Percentiles rank a stretch among this genome's conserved stretches.
Conservation (phyloP, 306 rosid genomes). For the Castanospermum australe region DNA sequence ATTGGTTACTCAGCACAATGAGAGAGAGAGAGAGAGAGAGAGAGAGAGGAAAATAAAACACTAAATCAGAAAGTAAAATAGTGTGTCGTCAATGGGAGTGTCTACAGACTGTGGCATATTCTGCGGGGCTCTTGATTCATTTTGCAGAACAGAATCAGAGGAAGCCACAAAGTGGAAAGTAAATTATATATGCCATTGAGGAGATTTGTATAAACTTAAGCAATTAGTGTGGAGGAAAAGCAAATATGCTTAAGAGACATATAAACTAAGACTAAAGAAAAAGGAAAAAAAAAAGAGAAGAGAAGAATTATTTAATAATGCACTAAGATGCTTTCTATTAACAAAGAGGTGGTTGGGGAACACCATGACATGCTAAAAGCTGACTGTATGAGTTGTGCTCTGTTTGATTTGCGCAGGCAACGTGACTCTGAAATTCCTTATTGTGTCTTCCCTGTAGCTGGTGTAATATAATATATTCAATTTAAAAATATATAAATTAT, state of each 20-base stretch:
- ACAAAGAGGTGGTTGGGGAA: conserved; percentile 37
- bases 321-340: conserved; percentile 19
- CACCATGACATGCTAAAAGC: conserved; percentile 38
- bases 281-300: neutral
- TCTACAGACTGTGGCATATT: neutral
- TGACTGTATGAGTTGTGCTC: conserved; percentile 16
- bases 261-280: neutral
- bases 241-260: neutral
- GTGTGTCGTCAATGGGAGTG: neutral
- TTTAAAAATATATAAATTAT: neutral
- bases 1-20: neutral
- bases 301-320: conserved; percentile 3
- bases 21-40: neutral
- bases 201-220: neutral
- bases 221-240: neutral
- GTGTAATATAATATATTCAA: too few species aligned
- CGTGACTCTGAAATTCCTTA: conserved; percentile 20
- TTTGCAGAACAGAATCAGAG: neutral
- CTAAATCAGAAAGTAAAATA: too few species aligned
- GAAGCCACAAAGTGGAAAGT: conserved; percentile 12
- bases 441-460: conserved; percentile 10
- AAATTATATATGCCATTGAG: neutral
- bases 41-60: neutral
- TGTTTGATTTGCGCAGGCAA: conserved; percentile 26
- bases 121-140: neutral